phyloP scores from a whole-genome alignment of 75 land plant genomes.

The Adiantum capillusveneris region DNA sequence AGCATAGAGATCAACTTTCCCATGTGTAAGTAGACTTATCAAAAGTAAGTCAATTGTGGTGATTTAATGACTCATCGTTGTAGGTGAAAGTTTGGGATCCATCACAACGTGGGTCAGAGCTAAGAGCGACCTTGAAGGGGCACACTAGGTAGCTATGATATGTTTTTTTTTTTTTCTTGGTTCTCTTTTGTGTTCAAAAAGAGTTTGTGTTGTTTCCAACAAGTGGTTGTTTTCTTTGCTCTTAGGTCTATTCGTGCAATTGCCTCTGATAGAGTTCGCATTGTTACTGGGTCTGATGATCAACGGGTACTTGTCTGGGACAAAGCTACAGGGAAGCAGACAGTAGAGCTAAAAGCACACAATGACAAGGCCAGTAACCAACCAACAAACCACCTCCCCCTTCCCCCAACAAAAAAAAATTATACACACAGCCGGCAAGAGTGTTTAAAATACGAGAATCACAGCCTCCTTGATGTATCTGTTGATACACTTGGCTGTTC shows the following conservation, averaged over 20 bases:
- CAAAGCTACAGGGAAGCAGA: conserved; percentile 61
- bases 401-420: too few species aligned
- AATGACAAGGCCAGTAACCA: conserved; percentile 58
- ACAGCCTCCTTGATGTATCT: too few species aligned
- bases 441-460: too few species aligned
- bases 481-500: too few species aligned
- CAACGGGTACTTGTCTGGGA: conserved; percentile 91
- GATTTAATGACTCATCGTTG: conserved; percentile 1
- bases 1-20: too few species aligned
- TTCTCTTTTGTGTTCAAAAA: too few species aligned
- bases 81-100: conserved; percentile 99
- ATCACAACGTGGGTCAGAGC: conserved; percentile 78
- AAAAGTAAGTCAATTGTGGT: not conserved
- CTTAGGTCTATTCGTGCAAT: conserved; percentile 81
- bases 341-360: conserved; percentile 86
- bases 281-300: conserved; percentile 98
- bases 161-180: not conserved
- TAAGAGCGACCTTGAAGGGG: conserved; percentile 74
- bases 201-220: too few species aligned
- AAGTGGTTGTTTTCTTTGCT: too few species aligned
- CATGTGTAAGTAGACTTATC: too few species aligned
- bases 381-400: too few species aligned
- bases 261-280: conserved; percentile 68
- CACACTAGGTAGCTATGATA: conserved; percentile 56
- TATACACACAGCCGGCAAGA: too few species aligned